These are phyloP conservation scores for Penicillium brasilianum DNA, from an alignment of 2,329 filamentous ascomycete species.

Conservation along the genomic window DNA sequence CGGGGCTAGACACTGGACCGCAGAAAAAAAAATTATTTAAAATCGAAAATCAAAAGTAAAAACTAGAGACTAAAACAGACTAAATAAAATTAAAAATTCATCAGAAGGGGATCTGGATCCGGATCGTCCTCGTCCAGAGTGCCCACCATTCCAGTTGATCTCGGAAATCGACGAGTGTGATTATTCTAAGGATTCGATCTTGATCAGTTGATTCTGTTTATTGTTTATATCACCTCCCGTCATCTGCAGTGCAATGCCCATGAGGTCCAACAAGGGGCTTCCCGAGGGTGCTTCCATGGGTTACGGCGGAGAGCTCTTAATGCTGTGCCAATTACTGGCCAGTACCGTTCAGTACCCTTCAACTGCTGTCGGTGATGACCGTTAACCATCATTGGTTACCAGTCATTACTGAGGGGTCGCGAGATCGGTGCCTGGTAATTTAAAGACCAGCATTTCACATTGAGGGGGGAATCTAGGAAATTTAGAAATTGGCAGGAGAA, in stretches of 20 bases:
- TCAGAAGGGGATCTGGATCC: slow-evolving; percentile 27
- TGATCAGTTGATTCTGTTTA: not conserved
- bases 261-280: slow-evolving; percentile 17
- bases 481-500: not conserved
- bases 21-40: not conserved
- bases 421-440: slow-evolving; percentile 2
- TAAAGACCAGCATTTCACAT: not conserved
- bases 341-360: not conserved
- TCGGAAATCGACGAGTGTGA: slow-evolving; percentile 7
- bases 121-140: slow-evolving; percentile 26
- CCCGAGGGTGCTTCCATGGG: slow-evolving; percentile 20
- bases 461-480: not conserved
- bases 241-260: slow-evolving; percentile 14
- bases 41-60: not conserved
- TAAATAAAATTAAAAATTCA: slow-evolving; percentile 12
- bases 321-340: not conserved
- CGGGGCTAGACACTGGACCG: slow-evolving; percentile 14
- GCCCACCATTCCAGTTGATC: slow-evolving; percentile 27
- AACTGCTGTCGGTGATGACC: not conserved
- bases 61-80: slow-evolving; percentile 7
- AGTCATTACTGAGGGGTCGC: not conserved
- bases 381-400: not conserved
- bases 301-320: slow-evolving; percentile 2
- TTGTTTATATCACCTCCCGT: not conserved
- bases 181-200: not conserved